Conservation (phyloP, 257 asterid species). For the Scutellaria minor region DNA sequence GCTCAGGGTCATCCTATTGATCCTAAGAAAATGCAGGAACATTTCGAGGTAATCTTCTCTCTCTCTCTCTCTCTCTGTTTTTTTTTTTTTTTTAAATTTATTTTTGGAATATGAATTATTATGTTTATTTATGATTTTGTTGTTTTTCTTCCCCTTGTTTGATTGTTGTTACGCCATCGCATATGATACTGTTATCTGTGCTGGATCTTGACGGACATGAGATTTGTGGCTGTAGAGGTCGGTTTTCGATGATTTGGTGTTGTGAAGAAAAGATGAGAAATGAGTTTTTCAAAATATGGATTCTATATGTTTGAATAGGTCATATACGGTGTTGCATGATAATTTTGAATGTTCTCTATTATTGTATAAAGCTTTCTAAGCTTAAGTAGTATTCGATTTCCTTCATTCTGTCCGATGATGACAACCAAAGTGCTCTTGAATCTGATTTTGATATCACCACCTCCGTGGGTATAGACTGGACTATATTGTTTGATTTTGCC, state of each 20-base stretch:
- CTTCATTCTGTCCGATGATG: too few species aligned
- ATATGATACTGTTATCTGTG: background rate
- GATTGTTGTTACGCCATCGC: background rate
- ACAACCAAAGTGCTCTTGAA: background rate
- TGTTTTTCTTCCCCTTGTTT: background rate
- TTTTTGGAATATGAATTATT: background rate
- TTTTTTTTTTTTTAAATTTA: background rate
- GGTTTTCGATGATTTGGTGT: background rate
- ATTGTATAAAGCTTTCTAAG: background rate
- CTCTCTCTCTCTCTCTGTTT: background rate
- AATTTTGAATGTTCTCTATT: background rate
- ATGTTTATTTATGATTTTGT: background rate
- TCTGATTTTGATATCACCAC: background rate
- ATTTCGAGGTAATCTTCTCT: constrained; percentile 67
- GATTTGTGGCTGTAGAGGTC: constrained; percentile 1
- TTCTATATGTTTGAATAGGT: background rate
- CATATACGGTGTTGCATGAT: background rate
- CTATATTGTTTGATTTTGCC: background rate
- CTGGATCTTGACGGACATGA: constrained; percentile 4
- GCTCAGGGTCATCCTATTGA: constrained; percentile 82
- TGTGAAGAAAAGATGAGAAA: background rate
- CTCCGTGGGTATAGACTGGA: background rate
- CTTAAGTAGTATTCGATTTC: background rate
- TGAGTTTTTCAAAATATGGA: background rate
- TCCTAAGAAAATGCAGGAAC: constrained; percentile 79